phyloP scores from a whole-genome alignment of 371 early-diverging fungal genomes.

The Mortierella sp. region DNA sequence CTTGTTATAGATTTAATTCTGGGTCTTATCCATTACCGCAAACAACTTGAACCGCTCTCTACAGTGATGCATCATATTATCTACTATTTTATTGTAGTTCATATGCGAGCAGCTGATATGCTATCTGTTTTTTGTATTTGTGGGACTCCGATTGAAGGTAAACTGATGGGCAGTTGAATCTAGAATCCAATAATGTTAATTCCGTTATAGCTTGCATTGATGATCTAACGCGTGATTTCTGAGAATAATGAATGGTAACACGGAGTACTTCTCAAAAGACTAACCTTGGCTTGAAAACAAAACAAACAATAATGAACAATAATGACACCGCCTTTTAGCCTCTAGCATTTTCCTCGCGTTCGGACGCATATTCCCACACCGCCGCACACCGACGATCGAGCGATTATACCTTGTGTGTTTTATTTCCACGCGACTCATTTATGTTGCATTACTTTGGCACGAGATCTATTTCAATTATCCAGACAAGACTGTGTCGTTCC shows the following conservation, averaged over 20 bases:
- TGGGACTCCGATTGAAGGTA: slow-evolving; percentile 54
- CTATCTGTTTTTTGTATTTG: slow-evolving; percentile 47
- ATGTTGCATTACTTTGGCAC: slow-evolving; percentile 51
- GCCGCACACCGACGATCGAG: slow-evolving; percentile 33
- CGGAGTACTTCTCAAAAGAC: not conserved
- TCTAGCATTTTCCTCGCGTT: slow-evolving; percentile 52
- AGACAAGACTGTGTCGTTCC: slow-evolving; percentile 47
- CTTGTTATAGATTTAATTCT: slow-evolving; percentile 61
- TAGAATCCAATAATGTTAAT: not conserved
- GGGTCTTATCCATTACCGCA: slow-evolving; percentile 61
- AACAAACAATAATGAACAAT: not conserved
- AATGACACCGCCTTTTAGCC: slow-evolving; percentile 8
- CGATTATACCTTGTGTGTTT: slow-evolving; percentile 35
- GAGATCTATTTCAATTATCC: slow-evolving; percentile 53
- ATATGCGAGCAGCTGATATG: slow-evolving; percentile 50
- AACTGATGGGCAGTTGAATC: not conserved
- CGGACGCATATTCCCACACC: slow-evolving; percentile 52
- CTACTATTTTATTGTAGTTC: slow-evolving; percentile 57
- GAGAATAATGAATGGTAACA: no score
- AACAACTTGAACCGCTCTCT: slow-evolving; percentile 63
- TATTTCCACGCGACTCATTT: slow-evolving; percentile 30
- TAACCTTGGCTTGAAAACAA: not conserved
- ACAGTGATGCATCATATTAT: slow-evolving; percentile 70
- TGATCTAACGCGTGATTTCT: no score
- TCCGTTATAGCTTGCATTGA: not conserved